These are phyloP conservation scores for Gliomastix tumulicola DNA, from an alignment of 2,329 filamentous ascomycete genomes.

Conservation along the genomic window DNA sequence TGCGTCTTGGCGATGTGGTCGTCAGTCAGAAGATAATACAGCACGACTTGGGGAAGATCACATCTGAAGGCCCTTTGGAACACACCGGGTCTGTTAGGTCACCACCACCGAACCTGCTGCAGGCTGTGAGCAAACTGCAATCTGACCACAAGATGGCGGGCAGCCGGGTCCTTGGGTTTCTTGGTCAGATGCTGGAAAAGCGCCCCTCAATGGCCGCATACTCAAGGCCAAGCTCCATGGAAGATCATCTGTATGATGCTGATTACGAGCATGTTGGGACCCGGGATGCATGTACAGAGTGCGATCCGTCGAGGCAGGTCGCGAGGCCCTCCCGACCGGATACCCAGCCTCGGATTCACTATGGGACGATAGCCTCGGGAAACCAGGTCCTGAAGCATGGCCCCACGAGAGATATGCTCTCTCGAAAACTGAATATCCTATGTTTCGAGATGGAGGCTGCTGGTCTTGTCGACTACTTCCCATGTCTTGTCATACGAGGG, in stretches of 20 bases:
- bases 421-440: neutral
- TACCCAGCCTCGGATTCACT: slow-evolving; percentile 1
- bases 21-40: slow-evolving; percentile 8
- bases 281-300: neutral
- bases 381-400: slow-evolving; percentile 2
- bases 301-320: neutral
- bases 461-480: slow-evolving; percentile 13
- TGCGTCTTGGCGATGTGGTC: slow-evolving; percentile 13
- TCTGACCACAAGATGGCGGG: neutral
- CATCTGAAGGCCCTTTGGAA: neutral
- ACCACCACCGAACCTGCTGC: neutral
- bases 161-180: neutral
- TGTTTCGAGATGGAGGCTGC: slow-evolving; percentile 21
- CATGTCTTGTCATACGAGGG: slow-evolving; percentile 24
- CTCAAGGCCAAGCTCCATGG: neutral
- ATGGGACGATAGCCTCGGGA: slow-evolving; percentile 3
- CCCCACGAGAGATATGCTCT: neutral
- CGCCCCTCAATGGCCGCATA: neutral
- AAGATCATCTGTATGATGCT: slow-evolving; percentile 1
- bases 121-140: neutral
- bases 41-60: slow-evolving; percentile 4
- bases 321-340: neutral
- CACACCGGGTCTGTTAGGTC: neutral
- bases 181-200: neutral
- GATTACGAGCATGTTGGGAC: slow-evolving; percentile 1